Conservation (phyloP, 495 filamentous ascomycete species). For the Tuber indicum region DNA sequence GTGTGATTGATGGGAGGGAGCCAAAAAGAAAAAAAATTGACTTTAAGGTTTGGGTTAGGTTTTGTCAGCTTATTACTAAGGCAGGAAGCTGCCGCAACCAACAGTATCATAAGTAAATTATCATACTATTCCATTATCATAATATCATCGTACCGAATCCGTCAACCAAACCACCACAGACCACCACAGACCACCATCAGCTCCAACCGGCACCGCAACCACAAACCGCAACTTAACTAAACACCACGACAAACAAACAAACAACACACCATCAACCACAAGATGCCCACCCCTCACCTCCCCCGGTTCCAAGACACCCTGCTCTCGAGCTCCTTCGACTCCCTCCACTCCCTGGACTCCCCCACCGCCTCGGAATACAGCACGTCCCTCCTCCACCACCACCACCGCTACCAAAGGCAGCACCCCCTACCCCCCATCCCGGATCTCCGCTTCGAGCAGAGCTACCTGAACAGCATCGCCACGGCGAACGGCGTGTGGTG, state of each 20-base stretch:
- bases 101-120: too few relatives aligned
- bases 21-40: too few relatives aligned
- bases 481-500: conserved; percentile 64
- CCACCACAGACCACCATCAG: too few relatives aligned
- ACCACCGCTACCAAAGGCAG: conserved; percentile 63
- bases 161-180: not conserved
- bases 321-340: conserved; percentile 10
- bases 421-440: conserved; percentile 59
- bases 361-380: conserved; percentile 8
- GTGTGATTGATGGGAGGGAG: too few relatives aligned
- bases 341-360: conserved; percentile 12
- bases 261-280: not conserved
- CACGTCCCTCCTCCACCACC: conserved; percentile 45
- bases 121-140: too few relatives aligned
- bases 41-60: not conserved
- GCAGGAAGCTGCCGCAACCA: not conserved
- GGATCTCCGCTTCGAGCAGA: conserved; percentile 94
- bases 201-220: too few relatives aligned
- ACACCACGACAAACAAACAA: not conserved
- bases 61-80: not conserved
- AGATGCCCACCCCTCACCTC: not conserved
- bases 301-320: conserved; percentile 10
- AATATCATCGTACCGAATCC: not conserved
- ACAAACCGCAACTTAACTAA: not conserved
- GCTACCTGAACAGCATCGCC: conserved; percentile 79